Evolutionary conservation across 2,329 filamentous ascomycete species (phyloP).

Genomic region (Stagonosporopsis vannaccii): DNA sequence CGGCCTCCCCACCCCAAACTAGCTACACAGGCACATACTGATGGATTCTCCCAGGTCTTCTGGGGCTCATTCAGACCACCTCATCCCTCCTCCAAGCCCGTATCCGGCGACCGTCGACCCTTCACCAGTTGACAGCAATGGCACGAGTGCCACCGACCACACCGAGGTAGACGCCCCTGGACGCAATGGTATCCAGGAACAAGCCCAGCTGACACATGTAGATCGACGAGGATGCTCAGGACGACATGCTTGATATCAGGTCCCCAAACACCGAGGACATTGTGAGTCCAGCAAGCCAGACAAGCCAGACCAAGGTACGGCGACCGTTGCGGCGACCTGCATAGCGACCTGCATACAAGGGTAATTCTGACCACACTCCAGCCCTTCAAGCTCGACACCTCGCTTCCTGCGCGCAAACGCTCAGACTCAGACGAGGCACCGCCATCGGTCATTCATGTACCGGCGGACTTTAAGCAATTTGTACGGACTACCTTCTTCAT

Average conservation of each 20-base stretch:
- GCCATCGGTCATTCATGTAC: slow-evolving; percentile 89
- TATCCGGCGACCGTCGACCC: slow-evolving; percentile 75
- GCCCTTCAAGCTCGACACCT: slow-evolving; percentile 57
- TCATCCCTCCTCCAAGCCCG: slow-evolving; percentile 57
- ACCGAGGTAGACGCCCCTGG: slow-evolving; percentile 62
- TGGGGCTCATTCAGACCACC: slow-evolving; percentile 55
- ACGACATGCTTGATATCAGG: slow-evolving; percentile 48
- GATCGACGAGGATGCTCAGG: slow-evolving; percentile 79
- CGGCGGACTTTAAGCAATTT: slow-evolving; percentile 82
- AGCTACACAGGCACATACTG: slow-evolving; percentile 27
- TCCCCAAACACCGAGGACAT: slow-evolving; percentile 48
- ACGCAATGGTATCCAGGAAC: background rate
- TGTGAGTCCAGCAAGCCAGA: slow-evolving; percentile 44
- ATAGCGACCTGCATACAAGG: slow-evolving; percentile 2
- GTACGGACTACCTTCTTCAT: slow-evolving; percentile 54
- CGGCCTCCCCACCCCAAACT: slow-evolving; percentile 51
- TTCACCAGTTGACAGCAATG: slow-evolving; percentile 84
- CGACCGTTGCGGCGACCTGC: slow-evolving; percentile 9
- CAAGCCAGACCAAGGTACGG: slow-evolving; percentile 41
- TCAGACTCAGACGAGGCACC: slow-evolving; percentile 76
- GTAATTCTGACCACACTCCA: slow-evolving; percentile 24
- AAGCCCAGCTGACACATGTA: slow-evolving; percentile 32
- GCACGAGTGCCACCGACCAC: slow-evolving; percentile 80
- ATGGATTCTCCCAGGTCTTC: slow-evolving; percentile 52
- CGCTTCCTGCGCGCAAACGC: slow-evolving; percentile 48